Base-by-base conservation (phyloP, 176 grass and related monocot genomes). In the Eragrostis nindensis region DNA sequence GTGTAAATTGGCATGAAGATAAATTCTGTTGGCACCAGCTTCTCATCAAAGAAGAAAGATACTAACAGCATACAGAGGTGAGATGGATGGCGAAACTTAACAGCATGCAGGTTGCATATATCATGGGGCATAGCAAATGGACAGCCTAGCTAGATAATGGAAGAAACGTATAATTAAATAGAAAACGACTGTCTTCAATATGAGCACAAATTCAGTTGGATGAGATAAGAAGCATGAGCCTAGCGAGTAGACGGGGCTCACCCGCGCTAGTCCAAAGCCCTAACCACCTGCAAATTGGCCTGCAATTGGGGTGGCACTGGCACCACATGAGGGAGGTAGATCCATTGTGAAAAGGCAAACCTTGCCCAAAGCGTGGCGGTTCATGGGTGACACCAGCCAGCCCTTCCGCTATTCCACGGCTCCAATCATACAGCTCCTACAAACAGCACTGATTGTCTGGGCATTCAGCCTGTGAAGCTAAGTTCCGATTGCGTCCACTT, bases 291-390 rank as follows among this genome's bases (percentile, higher is more conserved):
- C 55, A 76, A 64, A 41, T 79, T 55, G 47, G 3, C 3, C 22
- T 70, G n/a, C 43, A 82, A 43, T 2, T 82, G 71, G 26, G 73
- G n/a, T n/a, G n/a, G n/a, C n/a, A n/a, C n/a, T 68, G 50, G 22
- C 74, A 61, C 26, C 12, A 70, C 5, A 27, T 29, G 11, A 52
- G 15, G 45, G 26, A 77, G 82, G 64, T 70, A 70, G 72, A 84
- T 84, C 73, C 59, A 76, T 43, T 25, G 27, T 12, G 67, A 27
- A 43, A 43, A 65, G n/a, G 60, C 5, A 36, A 17, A 12, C 14
- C 43, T 64, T 49, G 42, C 81, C 46, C 55, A 54, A 56, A 75
- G 47, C 32, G 47, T 66, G 60, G 55, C 61, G 42, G 40, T 71
- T 42, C 78, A 71, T 71, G 79, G 18, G 70, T 60, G 13, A 24